These are phyloP conservation scores for Lagenidium giganteum DNA, from an alignment of 352 stramenopile genomes.

Conservation along the genomic window DNA sequence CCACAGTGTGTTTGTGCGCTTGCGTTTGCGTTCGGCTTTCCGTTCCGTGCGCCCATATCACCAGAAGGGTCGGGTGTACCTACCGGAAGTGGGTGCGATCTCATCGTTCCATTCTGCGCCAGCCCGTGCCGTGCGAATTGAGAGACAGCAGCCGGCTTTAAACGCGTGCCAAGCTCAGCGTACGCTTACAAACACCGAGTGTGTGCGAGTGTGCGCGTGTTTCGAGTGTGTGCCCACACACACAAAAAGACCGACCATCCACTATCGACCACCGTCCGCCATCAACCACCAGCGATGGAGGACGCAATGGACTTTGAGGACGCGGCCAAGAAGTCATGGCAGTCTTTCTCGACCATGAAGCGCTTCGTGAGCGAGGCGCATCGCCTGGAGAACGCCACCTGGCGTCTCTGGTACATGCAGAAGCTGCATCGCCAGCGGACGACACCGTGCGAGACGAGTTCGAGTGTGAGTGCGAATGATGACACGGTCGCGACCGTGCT, in stretches of 20 bases:
- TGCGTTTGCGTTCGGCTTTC: constrained; percentile 6
- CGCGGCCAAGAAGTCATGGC: constrained; percentile 78
- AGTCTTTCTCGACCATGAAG: constrained; percentile 85
- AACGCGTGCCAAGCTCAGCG: too few species aligned
- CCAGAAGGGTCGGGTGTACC: too few species aligned
- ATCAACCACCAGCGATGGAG: constrained; percentile 17
- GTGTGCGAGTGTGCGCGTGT: too few species aligned
- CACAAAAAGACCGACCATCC: too few species aligned
- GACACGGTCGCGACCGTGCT: not conserved
- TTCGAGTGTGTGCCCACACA: too few species aligned
- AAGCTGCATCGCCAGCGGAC: constrained; percentile 18
- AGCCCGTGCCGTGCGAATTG: too few species aligned
- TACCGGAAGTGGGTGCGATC: constrained; percentile 5
- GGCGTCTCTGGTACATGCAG: constrained; percentile 80
- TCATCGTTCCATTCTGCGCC: not conserved
- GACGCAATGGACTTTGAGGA: constrained; percentile 54
- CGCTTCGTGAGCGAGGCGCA: constrained; percentile 79
- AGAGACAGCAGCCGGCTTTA: too few species aligned
- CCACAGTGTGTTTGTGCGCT: constrained; percentile 12
- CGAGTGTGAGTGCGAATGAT: constrained; percentile 4
- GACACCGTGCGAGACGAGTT: constrained; percentile 19
- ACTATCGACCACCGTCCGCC: constrained; percentile 18
- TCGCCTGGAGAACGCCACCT: constrained; percentile 80
- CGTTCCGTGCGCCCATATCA: constrained; percentile 14
- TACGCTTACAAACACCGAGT: too few species aligned